Conservation (phyloP, 2,329 filamentous ascomycete genomes). For the Pseudovirgaria hyperparasitica region DNA sequence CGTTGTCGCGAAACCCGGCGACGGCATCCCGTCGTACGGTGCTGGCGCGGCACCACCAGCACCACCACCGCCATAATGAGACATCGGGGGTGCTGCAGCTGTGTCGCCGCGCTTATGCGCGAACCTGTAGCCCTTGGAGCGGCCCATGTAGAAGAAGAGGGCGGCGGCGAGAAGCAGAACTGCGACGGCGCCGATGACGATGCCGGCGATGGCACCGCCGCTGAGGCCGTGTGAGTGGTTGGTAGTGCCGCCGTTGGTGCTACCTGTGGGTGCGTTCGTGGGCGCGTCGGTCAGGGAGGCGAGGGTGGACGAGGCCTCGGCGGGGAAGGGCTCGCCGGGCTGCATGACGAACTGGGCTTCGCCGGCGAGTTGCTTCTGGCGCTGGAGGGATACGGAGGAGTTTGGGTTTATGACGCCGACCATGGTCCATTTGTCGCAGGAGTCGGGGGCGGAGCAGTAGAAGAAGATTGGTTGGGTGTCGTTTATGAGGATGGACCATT, state of each 20-base stretch:
- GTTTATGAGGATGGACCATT: slow-evolving; percentile 22
- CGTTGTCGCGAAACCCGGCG: no score
- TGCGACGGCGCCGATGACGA: slow-evolving; percentile 51
- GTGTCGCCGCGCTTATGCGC: no score
- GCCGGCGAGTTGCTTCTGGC: slow-evolving; percentile 13
- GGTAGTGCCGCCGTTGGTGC: no score
- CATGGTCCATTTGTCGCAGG: slow-evolving; percentile 56
- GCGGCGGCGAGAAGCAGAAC: slow-evolving; percentile 48
- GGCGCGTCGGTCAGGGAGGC: no score
- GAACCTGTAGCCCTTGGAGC: no score
- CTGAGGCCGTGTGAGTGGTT: slow-evolving; percentile 19
- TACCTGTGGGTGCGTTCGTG: no score
- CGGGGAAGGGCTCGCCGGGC: slow-evolving; percentile 21
- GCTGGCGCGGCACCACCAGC: no score
- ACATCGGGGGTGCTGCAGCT: no score
- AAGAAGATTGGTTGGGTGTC: slow-evolving; percentile 23
- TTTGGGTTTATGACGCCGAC: slow-evolving; percentile 66
- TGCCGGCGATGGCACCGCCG: slow-evolving; percentile 30
- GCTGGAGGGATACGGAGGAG: slow-evolving; percentile 11
- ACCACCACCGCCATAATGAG: no score
- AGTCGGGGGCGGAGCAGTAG: slow-evolving; percentile 43
- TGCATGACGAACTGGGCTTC: slow-evolving; percentile 17
- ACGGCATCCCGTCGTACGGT: no score
- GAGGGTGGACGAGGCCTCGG: no score
- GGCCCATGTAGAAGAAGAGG: slow-evolving; percentile 52